Percentiles rank a stretch among this genome's conserved stretches.
These are phyloP conservation scores for Psilocybe mexicana DNA, from an alignment of 1,284 basidiomycete genomes.

Conservation along the genomic window DNA sequence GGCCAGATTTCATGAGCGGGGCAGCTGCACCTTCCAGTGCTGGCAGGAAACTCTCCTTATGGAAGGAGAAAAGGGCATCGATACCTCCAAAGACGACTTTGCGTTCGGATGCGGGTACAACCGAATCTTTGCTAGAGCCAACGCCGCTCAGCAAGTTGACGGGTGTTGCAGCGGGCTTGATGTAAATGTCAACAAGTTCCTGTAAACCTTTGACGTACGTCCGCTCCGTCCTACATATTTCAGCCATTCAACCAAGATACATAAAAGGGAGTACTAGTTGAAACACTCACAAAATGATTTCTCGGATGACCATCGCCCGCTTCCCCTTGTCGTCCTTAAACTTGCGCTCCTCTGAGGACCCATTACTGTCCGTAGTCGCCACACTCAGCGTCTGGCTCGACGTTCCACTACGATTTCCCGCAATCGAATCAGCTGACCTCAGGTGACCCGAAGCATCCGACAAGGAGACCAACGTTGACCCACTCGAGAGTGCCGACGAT, in stretches of 20 bases:
- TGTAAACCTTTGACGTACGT: constrained; percentile 93
- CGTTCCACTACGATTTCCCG: constrained; percentile 55
- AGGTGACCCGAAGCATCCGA: constrained; percentile 52
- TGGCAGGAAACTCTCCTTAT: constrained; percentile 89
- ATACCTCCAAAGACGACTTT: constrained; percentile 93
- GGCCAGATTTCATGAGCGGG: constrained; percentile 56
- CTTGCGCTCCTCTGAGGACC: constrained; percentile 72
- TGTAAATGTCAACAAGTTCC: constrained; percentile 95
- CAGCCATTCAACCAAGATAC: constrained; percentile 8
- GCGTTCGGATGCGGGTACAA: constrained; percentile 86
- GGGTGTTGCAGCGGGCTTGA: constrained; percentile 79
- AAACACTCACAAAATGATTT: constrained; percentile 79
- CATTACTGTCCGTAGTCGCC: constrained; percentile 70
- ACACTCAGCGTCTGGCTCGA: constrained; percentile 69
- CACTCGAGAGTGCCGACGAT: constrained; percentile 47
- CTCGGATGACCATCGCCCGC: constrained; percentile 76
- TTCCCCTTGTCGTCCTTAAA: constrained; percentile 87
- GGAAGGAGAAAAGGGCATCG: constrained; percentile 90
- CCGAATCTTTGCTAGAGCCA: constrained; percentile 75
- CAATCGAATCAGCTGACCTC: constrained; percentile 61
- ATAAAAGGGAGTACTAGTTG: constrained; percentile 1
- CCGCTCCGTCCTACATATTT: constrained; percentile 76
- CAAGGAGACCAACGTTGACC: constrained; percentile 40
- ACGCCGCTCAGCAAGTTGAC: constrained; percentile 71
- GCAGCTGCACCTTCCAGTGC: constrained; percentile 78